Base-by-base conservation (phyloP, 768 basidiomycete genomes). In the Terana coerulea region DNA sequence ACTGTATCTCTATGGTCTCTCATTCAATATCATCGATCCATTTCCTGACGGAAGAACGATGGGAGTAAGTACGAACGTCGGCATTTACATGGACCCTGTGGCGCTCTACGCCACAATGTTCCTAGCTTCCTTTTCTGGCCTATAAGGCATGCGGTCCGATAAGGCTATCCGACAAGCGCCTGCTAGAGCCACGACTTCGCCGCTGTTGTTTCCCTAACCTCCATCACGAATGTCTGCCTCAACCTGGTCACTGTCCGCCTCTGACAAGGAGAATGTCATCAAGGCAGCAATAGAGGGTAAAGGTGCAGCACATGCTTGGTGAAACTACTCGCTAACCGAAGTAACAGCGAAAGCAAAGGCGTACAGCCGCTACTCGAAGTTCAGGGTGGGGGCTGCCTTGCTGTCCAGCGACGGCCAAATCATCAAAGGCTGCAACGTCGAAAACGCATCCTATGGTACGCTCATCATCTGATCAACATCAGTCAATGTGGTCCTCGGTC, bases 301-400 rank as follows among this genome's bases (percentile, higher is more conserved):
- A 4, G 19, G 19, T 3, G 9, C n/a, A 14, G 31, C 29, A n/a
- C 24, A 15, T 4, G 21, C 12, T 12, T 44, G 40, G 28, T 35
- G 25, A 3, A 10, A 19, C 14, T 21, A 48, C n/a, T n/a, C 12
- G 7, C 30, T 15, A 7, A 25, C 24, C 9, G 14, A 19, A 36
- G 11, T 30, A 8, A 21, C 39, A 21, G 5, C 5, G 63, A 88
- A 83, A 65, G 72, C 86, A 54, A 73, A 78, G 28, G 77, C 88
- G 0, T 95, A 97, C 67, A 79, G 73, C 29, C 91, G 83, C 0
- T 98, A 97, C 70, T 94, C 92, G 25, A 86, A 91, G 26, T 97
- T 99, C 64, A 83, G 86, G 7, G 95, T 98, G 14, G 95, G 95
- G 0, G 95, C 94, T 0, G 90, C 93, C 1, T 68, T 98, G 10